phyloP scores from a whole-genome alignment of 441 rosid species.

The Gossypium armourianum region DNA sequence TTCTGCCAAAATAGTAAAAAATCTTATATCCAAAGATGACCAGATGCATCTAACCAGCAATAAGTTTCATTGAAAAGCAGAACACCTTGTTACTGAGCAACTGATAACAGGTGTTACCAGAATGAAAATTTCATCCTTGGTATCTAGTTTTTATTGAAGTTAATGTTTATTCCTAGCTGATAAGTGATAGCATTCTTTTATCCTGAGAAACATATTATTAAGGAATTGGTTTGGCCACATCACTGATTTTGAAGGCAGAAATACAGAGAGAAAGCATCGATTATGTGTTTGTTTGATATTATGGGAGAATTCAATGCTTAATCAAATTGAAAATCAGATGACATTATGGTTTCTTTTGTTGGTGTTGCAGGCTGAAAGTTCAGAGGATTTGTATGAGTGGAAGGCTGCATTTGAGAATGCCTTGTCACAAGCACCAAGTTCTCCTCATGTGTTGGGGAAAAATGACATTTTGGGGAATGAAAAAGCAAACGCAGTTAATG shows the following conservation, averaged over 20 bases:
- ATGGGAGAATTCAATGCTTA: neutral
- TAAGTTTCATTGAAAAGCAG: neutral
- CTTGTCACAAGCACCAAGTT: slow-evolving; percentile 71
- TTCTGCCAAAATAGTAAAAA: neutral
- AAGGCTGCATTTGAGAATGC: slow-evolving; percentile 82
- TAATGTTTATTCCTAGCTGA: neutral
- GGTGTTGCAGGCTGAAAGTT: slow-evolving; percentile 68
- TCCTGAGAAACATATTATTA: neutral
- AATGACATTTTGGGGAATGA: slow-evolving; percentile 69
- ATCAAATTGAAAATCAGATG: slow-evolving; percentile 3
- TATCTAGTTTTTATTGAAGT: neutral
- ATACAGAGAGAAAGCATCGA: neutral
- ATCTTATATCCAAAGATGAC: neutral
- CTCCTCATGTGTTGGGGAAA: slow-evolving; percentile 63
- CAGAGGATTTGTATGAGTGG: slow-evolving; percentile 86
- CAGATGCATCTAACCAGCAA: neutral
- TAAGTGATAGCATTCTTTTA: neutral
- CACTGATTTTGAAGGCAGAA: neutral
- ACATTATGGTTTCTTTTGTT: slow-evolving; percentile 11
- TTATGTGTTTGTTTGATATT: neutral
- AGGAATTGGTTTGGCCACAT: slow-evolving; percentile 1
- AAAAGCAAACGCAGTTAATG: slow-evolving; percentile 44
- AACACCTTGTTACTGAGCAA: neutral
- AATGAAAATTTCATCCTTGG: neutral
- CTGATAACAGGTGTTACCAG: neutral